Conservation (phyloP, 106 monocot genomes). For the Amphibolis antarctica region DNA sequence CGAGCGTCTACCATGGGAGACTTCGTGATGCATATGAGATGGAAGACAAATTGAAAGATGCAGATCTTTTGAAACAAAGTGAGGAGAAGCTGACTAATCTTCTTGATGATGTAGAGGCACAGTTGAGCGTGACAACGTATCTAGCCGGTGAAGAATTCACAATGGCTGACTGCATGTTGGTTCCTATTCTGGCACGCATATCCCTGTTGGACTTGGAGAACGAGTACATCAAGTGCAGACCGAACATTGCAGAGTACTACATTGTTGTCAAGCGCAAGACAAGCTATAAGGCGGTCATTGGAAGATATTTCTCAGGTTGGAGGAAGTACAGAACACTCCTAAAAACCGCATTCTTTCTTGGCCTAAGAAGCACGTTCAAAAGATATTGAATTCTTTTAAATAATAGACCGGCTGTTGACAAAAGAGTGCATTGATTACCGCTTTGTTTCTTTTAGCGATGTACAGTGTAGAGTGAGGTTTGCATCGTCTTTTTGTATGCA, state of each 20-base stretch:
- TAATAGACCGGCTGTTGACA: neutral
- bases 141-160: constrained; percentile 47
- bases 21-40: constrained; percentile 68
- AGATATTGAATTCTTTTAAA: constrained; percentile 28
- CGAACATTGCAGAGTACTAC: constrained; percentile 55
- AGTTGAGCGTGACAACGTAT: constrained; percentile 41
- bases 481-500: too few relatives aligned
- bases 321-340: constrained; percentile 56
- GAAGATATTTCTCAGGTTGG: constrained; percentile 80
- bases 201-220: constrained; percentile 56
- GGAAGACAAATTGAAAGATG: constrained; percentile 67
- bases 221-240: constrained; percentile 54
- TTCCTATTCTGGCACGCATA: constrained; percentile 63
- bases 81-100: constrained; percentile 50
- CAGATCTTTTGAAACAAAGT: constrained; percentile 43
- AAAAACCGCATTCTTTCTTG: constrained; percentile 66
- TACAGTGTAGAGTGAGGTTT: too few relatives aligned
- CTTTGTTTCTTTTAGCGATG: too few relatives aligned
- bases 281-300: constrained; percentile 65
- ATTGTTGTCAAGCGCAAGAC: constrained; percentile 42
- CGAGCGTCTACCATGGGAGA: constrained; percentile 71
- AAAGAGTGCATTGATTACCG: too few relatives aligned
- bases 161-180: constrained; percentile 72
- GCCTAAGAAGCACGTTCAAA: constrained; percentile 49
- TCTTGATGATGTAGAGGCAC: constrained; percentile 71